Percentiles rank a stretch among this genome's conserved stretches.
Conservation (phyloP, 352 stramenopile genomes). For the Ophiocytium majus region DNA sequence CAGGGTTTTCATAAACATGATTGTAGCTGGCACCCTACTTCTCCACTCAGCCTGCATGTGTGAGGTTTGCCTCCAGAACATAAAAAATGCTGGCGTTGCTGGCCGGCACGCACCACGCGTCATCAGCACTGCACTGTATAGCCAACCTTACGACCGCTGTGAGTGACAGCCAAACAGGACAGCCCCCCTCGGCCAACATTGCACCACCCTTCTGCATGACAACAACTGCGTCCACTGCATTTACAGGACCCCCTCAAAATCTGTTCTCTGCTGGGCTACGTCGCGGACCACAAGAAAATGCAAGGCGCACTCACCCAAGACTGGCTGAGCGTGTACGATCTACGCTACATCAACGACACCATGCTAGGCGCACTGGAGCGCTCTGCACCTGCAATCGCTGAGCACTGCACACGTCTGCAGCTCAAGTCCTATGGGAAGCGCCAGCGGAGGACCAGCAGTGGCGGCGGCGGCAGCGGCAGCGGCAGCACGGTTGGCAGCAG, state of each 20-base stretch:
- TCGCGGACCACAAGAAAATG: constrained; percentile 71
- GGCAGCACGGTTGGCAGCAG: neutral
- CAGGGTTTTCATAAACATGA: no score
- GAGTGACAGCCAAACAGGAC: no score
- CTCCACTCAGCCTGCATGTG: no score
- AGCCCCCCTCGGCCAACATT: no score
- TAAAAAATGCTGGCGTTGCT: no score
- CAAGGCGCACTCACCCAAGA: constrained; percentile 67
- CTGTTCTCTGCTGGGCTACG: constrained; percentile 75
- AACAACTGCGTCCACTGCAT: no score
- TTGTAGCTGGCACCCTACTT: no score
- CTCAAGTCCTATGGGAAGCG: constrained; percentile 30
- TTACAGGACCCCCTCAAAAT: constrained; percentile 77
- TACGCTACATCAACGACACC: constrained; percentile 71
- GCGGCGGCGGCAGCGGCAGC: neutral
- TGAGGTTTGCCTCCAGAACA: no score
- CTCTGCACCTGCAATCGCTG: constrained; percentile 29
- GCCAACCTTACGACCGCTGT: no score
- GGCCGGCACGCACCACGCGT: no score
- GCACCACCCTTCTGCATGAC: no score
- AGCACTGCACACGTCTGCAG: constrained; percentile 37
- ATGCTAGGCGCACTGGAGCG: constrained; percentile 55
- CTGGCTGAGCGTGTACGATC: constrained; percentile 75
- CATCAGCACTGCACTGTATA: no score
- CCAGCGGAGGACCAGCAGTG: neutral